Conservation (phyloP, 768 basidiomycete genomes). For the Kwoniella dendrophila region DNA sequence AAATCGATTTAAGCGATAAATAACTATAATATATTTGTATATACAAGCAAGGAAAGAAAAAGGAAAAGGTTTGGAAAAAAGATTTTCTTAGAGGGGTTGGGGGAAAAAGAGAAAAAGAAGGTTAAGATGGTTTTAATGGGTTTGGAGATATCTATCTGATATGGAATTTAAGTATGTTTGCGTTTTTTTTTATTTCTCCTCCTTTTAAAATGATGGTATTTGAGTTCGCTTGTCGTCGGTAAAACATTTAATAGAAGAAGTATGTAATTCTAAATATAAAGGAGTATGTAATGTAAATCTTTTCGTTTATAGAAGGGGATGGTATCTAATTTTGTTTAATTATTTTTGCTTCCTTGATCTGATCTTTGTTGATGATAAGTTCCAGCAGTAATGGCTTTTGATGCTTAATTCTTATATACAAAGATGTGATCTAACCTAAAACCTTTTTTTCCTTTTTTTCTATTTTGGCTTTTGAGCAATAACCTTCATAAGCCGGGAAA, state of each 20-base stretch:
- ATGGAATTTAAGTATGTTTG: constrained; percentile 8
- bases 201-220: neutral
- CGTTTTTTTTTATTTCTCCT: neutral
- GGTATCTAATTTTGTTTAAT: neutral
- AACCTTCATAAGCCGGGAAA: constrained; percentile 12
- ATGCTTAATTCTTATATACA: no score
- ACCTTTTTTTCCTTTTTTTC: neutral
- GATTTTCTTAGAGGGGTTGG: no score
- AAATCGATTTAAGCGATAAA: no score
- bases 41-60: no score
- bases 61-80: no score
- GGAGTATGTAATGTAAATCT: no score
- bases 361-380: no score
- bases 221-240: constrained; percentile 11
- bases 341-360: no score
- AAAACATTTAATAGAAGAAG: neutral
- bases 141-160: neutral
- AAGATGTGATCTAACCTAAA: neutral
- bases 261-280: neutral
- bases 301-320: no score
- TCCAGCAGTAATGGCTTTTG: no score
- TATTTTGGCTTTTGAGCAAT: neutral
- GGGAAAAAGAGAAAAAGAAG: neutral
- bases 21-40: no score
- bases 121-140: neutral